phyloP scores from a whole-genome alignment of 2,329 filamentous ascomycete species.

The Xylariaceae sp. region DNA sequence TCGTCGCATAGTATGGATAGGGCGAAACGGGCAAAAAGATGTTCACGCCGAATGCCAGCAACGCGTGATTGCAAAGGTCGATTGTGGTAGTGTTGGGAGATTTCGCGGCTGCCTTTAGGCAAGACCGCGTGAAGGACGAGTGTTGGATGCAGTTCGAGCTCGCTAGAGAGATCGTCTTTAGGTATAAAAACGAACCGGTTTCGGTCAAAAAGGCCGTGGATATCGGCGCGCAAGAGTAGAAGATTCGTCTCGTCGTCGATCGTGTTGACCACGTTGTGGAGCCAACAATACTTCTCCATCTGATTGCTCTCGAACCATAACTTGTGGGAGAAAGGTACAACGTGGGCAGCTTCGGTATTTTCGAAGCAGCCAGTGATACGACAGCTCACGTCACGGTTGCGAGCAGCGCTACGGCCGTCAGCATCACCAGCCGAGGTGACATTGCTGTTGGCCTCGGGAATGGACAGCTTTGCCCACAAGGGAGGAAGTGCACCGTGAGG shows the following conservation, averaged over 20 bases:
- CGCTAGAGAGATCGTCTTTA: neutral
- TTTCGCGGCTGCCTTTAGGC: no score
- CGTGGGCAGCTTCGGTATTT: neutral
- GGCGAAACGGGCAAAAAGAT: slow-evolving; percentile 14
- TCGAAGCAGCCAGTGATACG: neutral
- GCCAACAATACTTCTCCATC: slow-evolving; percentile 10
- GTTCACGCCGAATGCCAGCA: neutral
- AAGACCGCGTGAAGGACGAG: neutral
- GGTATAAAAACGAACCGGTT: neutral
- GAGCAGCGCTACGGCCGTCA: neutral
- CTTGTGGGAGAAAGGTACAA: slow-evolving; percentile 3
- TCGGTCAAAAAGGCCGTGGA: neutral
- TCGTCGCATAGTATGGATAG: neutral
- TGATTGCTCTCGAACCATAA: slow-evolving; percentile 7
- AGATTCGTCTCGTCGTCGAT: neutral
- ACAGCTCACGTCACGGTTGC: no score
- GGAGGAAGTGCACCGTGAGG: slow-evolving; percentile 9
- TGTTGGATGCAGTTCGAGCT: neutral
- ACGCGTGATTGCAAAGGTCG: no score
- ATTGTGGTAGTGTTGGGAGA: no score
- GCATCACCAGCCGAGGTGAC: neutral
- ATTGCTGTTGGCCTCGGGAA: neutral
- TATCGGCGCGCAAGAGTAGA: neutral
- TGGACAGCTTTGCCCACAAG: neutral
- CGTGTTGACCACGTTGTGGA: neutral